These are phyloP conservation scores for Triticum monococcum DNA, from an alignment of 176 grass and related monocot genomes.

Conservation along the genomic window DNA sequence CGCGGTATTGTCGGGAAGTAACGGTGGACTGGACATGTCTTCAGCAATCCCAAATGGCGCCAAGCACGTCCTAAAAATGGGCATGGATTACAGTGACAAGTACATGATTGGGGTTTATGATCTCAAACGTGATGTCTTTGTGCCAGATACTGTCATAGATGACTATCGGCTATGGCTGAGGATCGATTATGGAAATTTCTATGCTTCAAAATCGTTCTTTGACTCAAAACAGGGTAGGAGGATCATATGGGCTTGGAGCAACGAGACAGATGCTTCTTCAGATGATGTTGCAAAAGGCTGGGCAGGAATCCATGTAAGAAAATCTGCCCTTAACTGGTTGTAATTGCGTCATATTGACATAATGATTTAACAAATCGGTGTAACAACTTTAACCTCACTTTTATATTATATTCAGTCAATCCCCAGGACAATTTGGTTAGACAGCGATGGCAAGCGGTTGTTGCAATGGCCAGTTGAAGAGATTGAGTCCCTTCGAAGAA, in stretches of 20 bases:
- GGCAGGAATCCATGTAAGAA: conserved; percentile 77
- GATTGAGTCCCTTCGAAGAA: conserved; percentile 58
- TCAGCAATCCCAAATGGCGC: conserved; percentile 35
- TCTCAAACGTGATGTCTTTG: conserved; percentile 46
- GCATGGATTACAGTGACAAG: conserved; percentile 42
- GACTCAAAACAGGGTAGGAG: conserved; percentile 54
- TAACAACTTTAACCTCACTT: neutral
- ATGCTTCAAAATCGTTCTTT: conserved; percentile 82
- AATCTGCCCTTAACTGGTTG: neutral
- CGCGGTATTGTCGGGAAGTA: conserved; percentile 25
- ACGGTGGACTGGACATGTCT: conserved; percentile 45
- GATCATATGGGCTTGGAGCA: conserved; percentile 70
- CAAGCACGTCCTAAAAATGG: conserved; percentile 77
- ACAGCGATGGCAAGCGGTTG: conserved; percentile 55
- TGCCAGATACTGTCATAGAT: conserved; percentile 44
- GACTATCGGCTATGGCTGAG: conserved; percentile 59
- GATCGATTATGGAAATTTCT: conserved; percentile 72
- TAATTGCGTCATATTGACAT: neutral
- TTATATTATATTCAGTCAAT: conserved; percentile 33
- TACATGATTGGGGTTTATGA: conserved; percentile 69
- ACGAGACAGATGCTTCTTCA: conserved; percentile 54
- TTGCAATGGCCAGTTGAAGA: conserved; percentile 85
- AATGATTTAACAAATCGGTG: neutral
- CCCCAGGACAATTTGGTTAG: conserved; percentile 77
- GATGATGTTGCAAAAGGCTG: conserved; percentile 70